Evolutionary conservation across 805 yeast genomes (phyloP).

Genomic region (Candida alai): DNA sequence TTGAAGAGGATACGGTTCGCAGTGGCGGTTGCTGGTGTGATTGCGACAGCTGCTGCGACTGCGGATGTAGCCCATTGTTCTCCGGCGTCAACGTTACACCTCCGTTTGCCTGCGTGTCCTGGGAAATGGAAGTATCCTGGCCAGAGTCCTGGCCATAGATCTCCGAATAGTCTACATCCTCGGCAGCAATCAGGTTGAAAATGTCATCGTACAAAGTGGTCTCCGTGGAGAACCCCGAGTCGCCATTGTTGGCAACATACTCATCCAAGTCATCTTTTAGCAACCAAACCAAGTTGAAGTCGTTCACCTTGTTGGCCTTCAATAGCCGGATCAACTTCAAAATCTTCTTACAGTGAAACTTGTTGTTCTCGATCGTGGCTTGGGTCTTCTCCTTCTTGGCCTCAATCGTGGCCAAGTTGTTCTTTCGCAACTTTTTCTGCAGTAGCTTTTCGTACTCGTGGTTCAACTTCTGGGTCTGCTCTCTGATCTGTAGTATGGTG

Average conservation of each 20-base stretch:
- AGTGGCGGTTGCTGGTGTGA: conserved; percentile 1
- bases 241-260: conserved; percentile 36
- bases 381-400: conserved; percentile 41
- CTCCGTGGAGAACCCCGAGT: conserved; percentile 31
- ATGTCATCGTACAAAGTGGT: conserved; percentile 41
- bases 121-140: no score
- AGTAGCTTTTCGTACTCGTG: conserved; percentile 38
- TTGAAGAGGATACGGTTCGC: no score
- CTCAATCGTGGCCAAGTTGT: conserved; percentile 31
- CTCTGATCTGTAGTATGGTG: conserved; percentile 26
- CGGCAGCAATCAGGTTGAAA: conserved; percentile 13
- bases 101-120: no score
- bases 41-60: not conserved
- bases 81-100: no score
- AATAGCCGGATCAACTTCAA: conserved; percentile 27
- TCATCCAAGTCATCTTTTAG: conserved; percentile 39
- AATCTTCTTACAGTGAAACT: conserved; percentile 36
- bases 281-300: conserved; percentile 28
- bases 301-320: conserved; percentile 22
- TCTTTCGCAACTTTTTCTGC: conserved; percentile 37
- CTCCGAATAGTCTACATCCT: conserved; percentile 10
- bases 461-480: conserved; percentile 35
- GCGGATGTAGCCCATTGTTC: conserved; percentile 1
- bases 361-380: conserved; percentile 24
- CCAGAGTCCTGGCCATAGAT: no score